These are phyloP conservation scores for Alternaria postmessia DNA, from an alignment of 2,329 filamentous ascomycete genomes.

Conservation along the genomic window DNA sequence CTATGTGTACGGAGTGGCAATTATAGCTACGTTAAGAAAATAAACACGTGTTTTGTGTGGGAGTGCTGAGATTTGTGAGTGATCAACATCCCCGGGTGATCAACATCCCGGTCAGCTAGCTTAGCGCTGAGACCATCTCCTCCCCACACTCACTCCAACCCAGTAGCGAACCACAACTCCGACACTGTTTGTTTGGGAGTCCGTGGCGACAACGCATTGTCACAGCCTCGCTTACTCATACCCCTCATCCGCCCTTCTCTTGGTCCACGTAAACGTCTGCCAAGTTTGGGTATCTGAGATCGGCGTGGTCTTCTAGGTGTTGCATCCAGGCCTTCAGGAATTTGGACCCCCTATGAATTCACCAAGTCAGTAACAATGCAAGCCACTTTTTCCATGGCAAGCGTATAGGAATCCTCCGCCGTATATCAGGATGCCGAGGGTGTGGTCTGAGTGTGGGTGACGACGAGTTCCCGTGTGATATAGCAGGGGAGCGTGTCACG, in stretches of 20 bases:
- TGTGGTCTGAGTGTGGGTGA: not conserved
- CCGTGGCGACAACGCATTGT: conserved; percentile 12
- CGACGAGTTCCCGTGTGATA: conserved; percentile 10
- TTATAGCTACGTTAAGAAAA: no score
- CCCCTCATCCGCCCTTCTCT: conserved; percentile 29
- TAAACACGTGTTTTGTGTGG: no score
- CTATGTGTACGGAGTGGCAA: no score
- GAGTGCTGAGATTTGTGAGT: no score
- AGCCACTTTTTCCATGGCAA: conserved; percentile 18
- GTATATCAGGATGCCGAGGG: not conserved
- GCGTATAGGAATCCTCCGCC: not conserved
- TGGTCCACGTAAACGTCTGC: conserved; percentile 53
- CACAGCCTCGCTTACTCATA: conserved; percentile 9
- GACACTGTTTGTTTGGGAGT: conserved; percentile 14
- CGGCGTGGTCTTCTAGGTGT: conserved; percentile 86
- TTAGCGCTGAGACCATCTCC: conserved; percentile 8
- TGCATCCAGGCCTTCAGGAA: conserved; percentile 93
- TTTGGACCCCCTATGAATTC: conserved; percentile 71
- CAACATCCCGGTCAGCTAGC: no score
- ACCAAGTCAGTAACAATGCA: conserved; percentile 24
- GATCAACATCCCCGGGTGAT: no score
- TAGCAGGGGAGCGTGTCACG: conserved; percentile 21
- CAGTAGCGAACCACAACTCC: conserved; percentile 10
- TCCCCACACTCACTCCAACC: conserved; percentile 7
- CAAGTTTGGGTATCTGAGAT: conserved; percentile 85